Evolutionary conservation across 768 basidiomycete species (phyloP).

Genomic region (Amanita fuliginea): DNA sequence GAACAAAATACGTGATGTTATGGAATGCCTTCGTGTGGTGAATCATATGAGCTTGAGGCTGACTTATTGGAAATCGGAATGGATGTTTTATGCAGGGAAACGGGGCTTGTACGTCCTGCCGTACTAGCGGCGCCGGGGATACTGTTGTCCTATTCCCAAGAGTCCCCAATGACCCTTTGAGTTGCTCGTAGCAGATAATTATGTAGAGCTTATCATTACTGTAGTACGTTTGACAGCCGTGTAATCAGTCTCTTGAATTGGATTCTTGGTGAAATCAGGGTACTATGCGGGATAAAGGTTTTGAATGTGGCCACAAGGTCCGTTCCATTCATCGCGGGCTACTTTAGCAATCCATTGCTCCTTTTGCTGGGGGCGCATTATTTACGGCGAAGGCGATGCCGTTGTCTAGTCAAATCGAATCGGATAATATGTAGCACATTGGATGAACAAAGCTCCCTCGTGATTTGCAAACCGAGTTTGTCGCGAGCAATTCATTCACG

Average conservation of each 20-base stretch:
- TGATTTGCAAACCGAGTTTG: not conserved
- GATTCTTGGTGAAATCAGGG: not conserved
- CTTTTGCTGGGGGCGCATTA: not conserved
- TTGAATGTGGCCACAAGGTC: not conserved
- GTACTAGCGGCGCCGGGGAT: not conserved
- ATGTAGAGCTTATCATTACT: not conserved
- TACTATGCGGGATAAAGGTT: not conserved
- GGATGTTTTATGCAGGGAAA: not conserved
- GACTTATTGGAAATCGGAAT: not conserved
- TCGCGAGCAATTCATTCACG: not conserved
- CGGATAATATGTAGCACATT: not conserved
- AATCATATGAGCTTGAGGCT: not conserved
- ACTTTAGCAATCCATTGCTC: not conserved
- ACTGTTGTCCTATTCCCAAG: not conserved
- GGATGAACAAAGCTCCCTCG: not conserved
- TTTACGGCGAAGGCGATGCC: not conserved
- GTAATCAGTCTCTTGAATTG: not conserved
- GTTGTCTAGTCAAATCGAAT: not conserved
- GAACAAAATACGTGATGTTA: not conserved
- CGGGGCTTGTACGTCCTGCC: not conserved
- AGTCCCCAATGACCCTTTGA: slow-evolving; percentile 1
- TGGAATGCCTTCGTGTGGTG: not conserved
- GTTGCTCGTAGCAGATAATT: not conserved
- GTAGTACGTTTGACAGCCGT: slow-evolving; percentile 1
- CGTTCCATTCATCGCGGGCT: not conserved